Conservation (phyloP, 2,329 filamentous ascomycete genomes). For the Sporothrix humicola region DNA sequence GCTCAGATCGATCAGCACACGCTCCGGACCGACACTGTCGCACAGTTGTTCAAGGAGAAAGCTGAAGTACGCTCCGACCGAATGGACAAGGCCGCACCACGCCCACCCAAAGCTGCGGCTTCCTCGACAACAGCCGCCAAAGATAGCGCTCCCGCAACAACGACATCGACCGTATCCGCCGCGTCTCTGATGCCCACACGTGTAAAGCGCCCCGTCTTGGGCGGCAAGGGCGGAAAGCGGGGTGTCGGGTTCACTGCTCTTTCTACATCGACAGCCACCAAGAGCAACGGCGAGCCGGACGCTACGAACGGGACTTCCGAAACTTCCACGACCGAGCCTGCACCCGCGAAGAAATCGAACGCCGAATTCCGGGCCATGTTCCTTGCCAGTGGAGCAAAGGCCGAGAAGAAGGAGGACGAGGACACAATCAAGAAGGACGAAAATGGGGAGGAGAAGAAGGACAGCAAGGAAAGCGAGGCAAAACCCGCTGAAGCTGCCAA, state of each 20-base stretch:
- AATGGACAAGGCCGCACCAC: conserved; percentile 46
- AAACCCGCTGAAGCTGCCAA: background rate
- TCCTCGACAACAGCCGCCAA: conserved; percentile 36
- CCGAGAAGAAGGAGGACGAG: background rate
- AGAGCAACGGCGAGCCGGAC: conserved; percentile 36
- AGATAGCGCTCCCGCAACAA: conserved; percentile 39
- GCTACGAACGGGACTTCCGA: conserved; percentile 36
- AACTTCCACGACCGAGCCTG: conserved; percentile 37
- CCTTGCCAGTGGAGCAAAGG: conserved; percentile 35
- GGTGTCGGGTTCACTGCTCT: conserved; percentile 50
- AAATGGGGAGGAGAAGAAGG: background rate
- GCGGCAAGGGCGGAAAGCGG: conserved; percentile 50
- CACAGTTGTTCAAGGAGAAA: conserved; percentile 61
- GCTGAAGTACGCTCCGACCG: conserved; percentile 52
- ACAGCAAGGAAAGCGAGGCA: background rate
- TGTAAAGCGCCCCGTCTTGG: conserved; percentile 52
- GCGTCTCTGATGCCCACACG: conserved; percentile 52
- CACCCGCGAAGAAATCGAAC: conserved; percentile 44
- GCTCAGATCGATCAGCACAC: conserved; percentile 57
- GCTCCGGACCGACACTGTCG: conserved; percentile 60
- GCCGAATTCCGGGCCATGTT: conserved; percentile 45
- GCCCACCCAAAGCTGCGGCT: conserved; percentile 43
- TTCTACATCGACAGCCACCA: conserved; percentile 36
- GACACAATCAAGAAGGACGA: background rate
- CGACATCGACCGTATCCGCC: conserved; percentile 30